A percentile compares a stretch with the other conserved stretches of the same genome.
Evolutionary conservation across 164 flowering plant species (phyloP).

Genomic region (Berberis thunbergii): DNA sequence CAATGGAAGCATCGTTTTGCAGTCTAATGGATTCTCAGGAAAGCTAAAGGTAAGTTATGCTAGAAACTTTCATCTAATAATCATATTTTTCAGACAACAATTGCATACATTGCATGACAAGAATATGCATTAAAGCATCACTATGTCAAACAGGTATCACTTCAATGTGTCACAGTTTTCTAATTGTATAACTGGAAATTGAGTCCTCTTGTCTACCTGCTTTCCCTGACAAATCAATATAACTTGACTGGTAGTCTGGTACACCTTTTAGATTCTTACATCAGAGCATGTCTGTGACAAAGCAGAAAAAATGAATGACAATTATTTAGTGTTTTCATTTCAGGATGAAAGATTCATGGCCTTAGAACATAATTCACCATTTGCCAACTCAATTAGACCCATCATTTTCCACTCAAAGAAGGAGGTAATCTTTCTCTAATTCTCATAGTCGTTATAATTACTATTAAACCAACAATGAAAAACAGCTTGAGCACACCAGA

Average conservation of each 20-base stretch:
- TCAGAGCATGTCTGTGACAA: too few relatives aligned
- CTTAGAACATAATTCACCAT: slow-evolving; percentile 33
- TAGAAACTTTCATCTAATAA: neutral
- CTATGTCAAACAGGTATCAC: too few relatives aligned
- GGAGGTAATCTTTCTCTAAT: slow-evolving; percentile 38
- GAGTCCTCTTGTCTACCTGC: too few relatives aligned
- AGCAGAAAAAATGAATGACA: too few relatives aligned
- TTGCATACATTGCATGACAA: too few relatives aligned
- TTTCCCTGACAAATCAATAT: too few relatives aligned
- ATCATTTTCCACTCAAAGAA: slow-evolving; percentile 38
- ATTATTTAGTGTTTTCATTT: slow-evolving; percentile 4
- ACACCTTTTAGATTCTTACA: too few relatives aligned
- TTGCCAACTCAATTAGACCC: slow-evolving; percentile 35
- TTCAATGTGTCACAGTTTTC: too few relatives aligned
- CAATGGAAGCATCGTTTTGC: slow-evolving; percentile 13
- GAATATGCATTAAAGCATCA: too few relatives aligned
- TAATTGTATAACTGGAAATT: too few relatives aligned
- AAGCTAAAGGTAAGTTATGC: slow-evolving; percentile 45
- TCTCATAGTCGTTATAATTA: neutral
- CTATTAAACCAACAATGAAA: neutral
- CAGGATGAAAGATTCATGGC: slow-evolving; percentile 36
- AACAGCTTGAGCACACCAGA: neutral
- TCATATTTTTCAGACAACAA: too few relatives aligned
- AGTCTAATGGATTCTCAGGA: slow-evolving; percentile 24
- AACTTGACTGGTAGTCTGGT: too few relatives aligned